phyloP scores from a whole-genome alignment of 176 grass and related monocot species.

The Aegilops tauschii region DNA sequence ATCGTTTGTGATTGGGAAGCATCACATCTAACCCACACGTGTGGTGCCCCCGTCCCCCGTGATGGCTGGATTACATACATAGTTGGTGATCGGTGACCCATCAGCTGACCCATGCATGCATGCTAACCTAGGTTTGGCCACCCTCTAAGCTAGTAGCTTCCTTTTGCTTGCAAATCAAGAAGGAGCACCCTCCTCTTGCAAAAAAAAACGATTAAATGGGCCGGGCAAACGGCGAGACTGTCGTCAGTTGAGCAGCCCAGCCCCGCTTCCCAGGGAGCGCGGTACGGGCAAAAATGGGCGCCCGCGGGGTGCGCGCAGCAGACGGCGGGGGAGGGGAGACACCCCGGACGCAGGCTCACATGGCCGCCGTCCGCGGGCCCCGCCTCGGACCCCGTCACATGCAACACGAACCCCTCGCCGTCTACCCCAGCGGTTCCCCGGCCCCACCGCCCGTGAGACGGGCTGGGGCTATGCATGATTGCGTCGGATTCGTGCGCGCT shows the following conservation, averaged over 20 bases:
- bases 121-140: background rate
- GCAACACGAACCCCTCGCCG: background rate
- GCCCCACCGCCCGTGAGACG: background rate
- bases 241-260: background rate
- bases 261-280: too few species aligned
- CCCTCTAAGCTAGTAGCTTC: background rate
- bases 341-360: conserved; percentile 31
- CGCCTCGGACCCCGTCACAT: conserved; percentile 12
- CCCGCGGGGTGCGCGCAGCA: background rate
- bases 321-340: background rate
- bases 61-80: background rate
- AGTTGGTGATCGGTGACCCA: background rate
- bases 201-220: background rate
- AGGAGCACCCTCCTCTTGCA: background rate
- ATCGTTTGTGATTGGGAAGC: background rate
- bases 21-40: conserved; percentile 3
- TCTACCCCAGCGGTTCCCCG: background rate
- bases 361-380: conserved; percentile 15
- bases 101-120: background rate
- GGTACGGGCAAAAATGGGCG: background rate
- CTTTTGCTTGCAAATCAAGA: background rate
- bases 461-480: background rate
- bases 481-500: background rate
- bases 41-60: background rate
- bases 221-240: background rate